phyloP scores from a whole-genome alignment of 352 stramenopile species.

The Globisporangium nodosum region DNA sequence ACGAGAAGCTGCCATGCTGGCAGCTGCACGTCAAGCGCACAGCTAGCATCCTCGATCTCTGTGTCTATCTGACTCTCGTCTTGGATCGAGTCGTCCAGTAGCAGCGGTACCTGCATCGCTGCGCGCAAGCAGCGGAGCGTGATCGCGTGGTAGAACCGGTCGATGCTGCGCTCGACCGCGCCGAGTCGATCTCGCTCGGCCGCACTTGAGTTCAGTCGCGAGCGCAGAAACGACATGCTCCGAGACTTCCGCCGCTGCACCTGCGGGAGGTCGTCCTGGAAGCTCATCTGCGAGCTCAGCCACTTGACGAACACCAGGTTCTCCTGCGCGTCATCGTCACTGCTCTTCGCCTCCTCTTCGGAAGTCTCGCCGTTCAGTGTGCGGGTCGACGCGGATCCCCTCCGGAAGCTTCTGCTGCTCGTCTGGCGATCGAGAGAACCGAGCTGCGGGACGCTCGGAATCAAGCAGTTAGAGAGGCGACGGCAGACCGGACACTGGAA shows the following conservation, averaged over 20 bases:
- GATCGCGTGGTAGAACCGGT: constrained; percentile 53
- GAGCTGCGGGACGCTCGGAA: constrained; percentile 33
- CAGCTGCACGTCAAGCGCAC: constrained; percentile 31
- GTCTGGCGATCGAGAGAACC: constrained; percentile 3
- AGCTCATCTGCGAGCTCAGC: constrained; percentile 48
- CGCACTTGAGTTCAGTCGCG: constrained; percentile 29
- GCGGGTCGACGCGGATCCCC: too few relatives aligned
- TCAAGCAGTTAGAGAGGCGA: constrained; percentile 66
- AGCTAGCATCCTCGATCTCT: constrained; percentile 45
- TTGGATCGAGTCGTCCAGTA: constrained; percentile 30
- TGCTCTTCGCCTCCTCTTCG: constrained; percentile 25
- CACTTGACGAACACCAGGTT: constrained; percentile 37
- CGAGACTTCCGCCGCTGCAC: constrained; percentile 35
- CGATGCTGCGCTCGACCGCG: constrained; percentile 32
- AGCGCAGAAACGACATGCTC: constrained; percentile 30
- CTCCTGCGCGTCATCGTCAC: constrained; percentile 22
- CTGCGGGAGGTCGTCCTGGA: constrained; percentile 31
- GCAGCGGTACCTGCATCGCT: constrained; percentile 41
- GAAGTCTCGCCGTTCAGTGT: too few relatives aligned
- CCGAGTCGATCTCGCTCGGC: constrained; percentile 25
- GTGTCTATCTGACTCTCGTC: constrained; percentile 45
- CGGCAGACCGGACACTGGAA: constrained; percentile 79
- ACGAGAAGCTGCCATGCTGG: constrained; percentile 53
- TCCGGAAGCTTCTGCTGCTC: background rate
- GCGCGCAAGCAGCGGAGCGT: constrained; percentile 37